Evolutionary conservation across 805 yeast genomes (phyloP).

Genomic region (Candida tallmaniae): DNA sequence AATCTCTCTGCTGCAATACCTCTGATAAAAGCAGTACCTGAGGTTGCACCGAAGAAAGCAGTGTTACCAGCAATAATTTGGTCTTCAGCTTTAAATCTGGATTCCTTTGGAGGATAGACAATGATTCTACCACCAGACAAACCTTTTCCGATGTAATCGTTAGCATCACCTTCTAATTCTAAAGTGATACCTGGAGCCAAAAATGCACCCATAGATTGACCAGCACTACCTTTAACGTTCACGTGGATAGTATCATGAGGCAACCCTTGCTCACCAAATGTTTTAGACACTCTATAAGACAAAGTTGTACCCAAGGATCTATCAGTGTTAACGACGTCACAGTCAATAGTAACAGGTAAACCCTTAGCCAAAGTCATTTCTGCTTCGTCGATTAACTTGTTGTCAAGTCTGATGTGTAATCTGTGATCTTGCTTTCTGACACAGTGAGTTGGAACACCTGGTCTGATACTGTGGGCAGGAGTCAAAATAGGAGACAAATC

Average conservation of each 20-base stretch:
- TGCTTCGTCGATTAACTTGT: constrained; percentile 93
- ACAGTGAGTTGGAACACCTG: constrained; percentile 92
- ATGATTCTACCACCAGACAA: constrained; percentile 91
- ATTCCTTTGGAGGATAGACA: constrained; percentile 84
- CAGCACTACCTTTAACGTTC: constrained; percentile 88
- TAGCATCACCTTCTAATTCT: constrained; percentile 95
- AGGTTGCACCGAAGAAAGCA: constrained; percentile 95
- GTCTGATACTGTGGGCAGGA: constrained; percentile 94
- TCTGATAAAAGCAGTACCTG: constrained; percentile 88
- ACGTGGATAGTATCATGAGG: constrained; percentile 97
- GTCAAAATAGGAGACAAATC: constrained; percentile 92
- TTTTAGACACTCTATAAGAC: constrained; percentile 89
- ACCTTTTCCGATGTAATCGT: constrained; percentile 97
- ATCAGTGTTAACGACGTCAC: constrained; percentile 91
- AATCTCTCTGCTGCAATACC: constrained; percentile 99
- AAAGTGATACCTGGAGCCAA: constrained; percentile 93
- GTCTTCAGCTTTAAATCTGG: constrained; percentile 89
- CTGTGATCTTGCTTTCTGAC: constrained; percentile 92
- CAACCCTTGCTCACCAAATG: constrained; percentile 86
- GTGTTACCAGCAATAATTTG: constrained; percentile 96
- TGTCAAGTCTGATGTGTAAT: constrained; percentile 88
- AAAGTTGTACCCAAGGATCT: constrained; percentile 94
- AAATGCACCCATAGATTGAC: constrained; percentile 98
- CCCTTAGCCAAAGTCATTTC: constrained; percentile 95
- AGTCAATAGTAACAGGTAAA: constrained; percentile 91